Conservation (phyloP, 2,329 filamentous ascomycete species). For the Hypomyces rosellus region DNA sequence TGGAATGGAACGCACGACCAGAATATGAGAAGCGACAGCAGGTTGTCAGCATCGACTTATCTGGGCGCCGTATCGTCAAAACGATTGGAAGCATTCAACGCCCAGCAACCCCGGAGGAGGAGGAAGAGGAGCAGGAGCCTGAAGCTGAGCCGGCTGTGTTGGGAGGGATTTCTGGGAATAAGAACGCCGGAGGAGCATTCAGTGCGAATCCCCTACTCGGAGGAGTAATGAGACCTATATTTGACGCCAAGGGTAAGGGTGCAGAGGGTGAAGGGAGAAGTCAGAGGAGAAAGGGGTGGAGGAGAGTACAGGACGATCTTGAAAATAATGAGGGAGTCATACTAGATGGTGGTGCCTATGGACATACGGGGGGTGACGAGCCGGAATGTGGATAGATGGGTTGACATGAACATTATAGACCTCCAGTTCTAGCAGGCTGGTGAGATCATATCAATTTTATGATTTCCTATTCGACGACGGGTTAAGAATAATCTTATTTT, state of each 20-base stretch:
- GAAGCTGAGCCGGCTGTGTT: slow-evolving; percentile 19
- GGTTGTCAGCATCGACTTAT: slow-evolving; percentile 78
- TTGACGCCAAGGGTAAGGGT: slow-evolving; percentile 47
- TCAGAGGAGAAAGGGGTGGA: slow-evolving; percentile 43
- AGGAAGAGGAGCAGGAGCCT: slow-evolving; percentile 29
- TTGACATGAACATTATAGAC: neutral
- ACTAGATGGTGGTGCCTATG: slow-evolving; percentile 49
- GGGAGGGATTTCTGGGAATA: slow-evolving; percentile 31
- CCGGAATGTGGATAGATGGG: slow-evolving; percentile 31
- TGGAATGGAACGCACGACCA: slow-evolving; percentile 78
- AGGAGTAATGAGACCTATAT: slow-evolving; percentile 59
- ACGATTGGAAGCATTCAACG: slow-evolving; percentile 60
- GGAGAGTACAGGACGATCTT: slow-evolving; percentile 54
- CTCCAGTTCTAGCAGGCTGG: no score
- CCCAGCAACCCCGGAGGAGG: slow-evolving; percentile 47
- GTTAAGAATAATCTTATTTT: no score
- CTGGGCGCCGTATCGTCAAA: slow-evolving; percentile 68
- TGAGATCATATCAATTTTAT: no score
- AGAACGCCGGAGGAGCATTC: slow-evolving; percentile 49
- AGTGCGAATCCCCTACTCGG: slow-evolving; percentile 63
- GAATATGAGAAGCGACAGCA: slow-evolving; percentile 86
- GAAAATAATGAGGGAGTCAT: slow-evolving; percentile 54
- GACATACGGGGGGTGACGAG: slow-evolving; percentile 25
- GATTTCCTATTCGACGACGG: no score
- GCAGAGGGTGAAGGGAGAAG: slow-evolving; percentile 34